Evolutionary conservation across 305 asterid species (phyloP), one percentile per base, ranked within the genome.

Genomic region (Rubia balearica): DNA sequence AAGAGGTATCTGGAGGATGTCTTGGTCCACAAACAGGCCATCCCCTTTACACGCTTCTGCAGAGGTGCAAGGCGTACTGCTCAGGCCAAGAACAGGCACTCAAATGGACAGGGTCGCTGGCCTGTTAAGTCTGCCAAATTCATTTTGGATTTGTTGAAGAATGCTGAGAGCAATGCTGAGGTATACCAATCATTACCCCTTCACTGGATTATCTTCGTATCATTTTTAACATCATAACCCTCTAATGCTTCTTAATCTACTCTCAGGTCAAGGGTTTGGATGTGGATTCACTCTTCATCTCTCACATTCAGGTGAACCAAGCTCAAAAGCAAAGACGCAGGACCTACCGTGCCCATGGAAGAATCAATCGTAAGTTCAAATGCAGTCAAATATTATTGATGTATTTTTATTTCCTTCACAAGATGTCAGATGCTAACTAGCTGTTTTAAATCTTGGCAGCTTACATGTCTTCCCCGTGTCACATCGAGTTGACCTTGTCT

Each of bases 91-190:
- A 90, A 80, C 76, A 78, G 96, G 49, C 96, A 88, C 61, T 86
- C 96, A 6, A 90, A 90, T 67, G 95, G 96, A 48, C 96, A 90
- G 80, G 96, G 96, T 0, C 83, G 96, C 4, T 90, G 95, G 96
- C 96, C 95, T 16, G 92, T 74, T 4, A 90, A 90, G 68, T 90
- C 96, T 49, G 96, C 95, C 3, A 83, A 78, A 75, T 85, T 88
- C 66, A 86, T 90, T 70, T 63, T 90, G 71, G 95, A 90, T 71
- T 79, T 90, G 73, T 88, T 90, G 1, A 90, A 90, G 84, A 90
- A 90, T 72, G 95, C 95, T 63, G 95, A 88, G 42, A 90, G 96
- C 42, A 90, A 90, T 73, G 96, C 95, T 4, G 96, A 89, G 88
- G 96, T 89, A 76, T n/a, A 24, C 16, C 41, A 3, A n/a, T 9